Base-by-base conservation (phyloP, 2,329 filamentous ascomycete species). In the Xylogone sp. region DNA sequence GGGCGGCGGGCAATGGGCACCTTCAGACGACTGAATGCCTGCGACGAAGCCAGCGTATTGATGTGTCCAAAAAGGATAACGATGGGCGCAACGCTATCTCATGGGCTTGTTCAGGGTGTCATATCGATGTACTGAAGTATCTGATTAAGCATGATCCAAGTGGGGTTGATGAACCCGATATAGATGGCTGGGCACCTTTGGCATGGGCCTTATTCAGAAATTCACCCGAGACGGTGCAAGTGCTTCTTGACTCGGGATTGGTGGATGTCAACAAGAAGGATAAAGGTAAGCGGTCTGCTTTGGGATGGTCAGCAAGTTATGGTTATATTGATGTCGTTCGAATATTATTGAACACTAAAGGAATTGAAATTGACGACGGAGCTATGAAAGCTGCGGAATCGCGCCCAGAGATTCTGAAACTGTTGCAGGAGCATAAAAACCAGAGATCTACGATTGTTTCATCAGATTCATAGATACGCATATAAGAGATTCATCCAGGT, bases 131-230 rank as follows among this genome's bases (percentile, higher is more conserved):
- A 2, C 46, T 72, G 24, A 29, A 52, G 24, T 57, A 57, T 46
- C 60, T 70, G 8, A 52, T 71, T 2, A 63, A 63, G 20, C 27
- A 63, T 39, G 47, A 57, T 22, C 65, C 56, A 45, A 49, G 56
- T n/a, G 66, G 64, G 3, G 59, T 62, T 21, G 66, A 71, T 51
- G 60, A 62, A 7, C 49, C 46, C 21, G 68, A 72, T 57, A 58
- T 62, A 6, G 59, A 67, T 49, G 58, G 58, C 20, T 71, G 69
- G 69, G 67, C 68, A 13, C 69, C 68, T 3, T 49, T 71, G 18
- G 52, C 62, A n/a, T 71, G 66, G 69, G 65, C 68, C 7, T 59
- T 69, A 6, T 57, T 61, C 31, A 51, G 48, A n/a, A 42, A 57
- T 21, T 43, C 56, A 10, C 63, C 66, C 0, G 50, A 56, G 24